A percentile compares a stretch with the other conserved stretches of the same genome.
Conservation (phyloP, 768 basidiomycete genomes). For the Auricularia sp. region DNA sequence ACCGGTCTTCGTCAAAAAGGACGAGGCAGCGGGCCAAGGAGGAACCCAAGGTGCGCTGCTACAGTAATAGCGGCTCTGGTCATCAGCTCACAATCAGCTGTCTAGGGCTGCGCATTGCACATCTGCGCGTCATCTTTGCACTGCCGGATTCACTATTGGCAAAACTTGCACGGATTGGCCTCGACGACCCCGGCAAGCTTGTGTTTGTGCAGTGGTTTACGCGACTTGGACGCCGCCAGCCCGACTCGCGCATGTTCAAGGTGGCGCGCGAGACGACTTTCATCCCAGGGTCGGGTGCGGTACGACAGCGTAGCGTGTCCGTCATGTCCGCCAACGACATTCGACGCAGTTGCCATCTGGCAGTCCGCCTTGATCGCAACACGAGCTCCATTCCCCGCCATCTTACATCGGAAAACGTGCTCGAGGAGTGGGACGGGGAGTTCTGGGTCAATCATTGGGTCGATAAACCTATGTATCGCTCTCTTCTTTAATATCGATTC, state of each 20-base stretch:
- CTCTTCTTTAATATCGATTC: neutral
- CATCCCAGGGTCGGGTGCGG: neutral
- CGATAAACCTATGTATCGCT: neutral
- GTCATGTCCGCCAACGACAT: neutral
- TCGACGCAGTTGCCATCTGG: neutral
- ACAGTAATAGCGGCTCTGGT: too few species aligned
- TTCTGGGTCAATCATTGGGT: neutral
- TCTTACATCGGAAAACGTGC: neutral
- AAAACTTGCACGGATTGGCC: neutral
- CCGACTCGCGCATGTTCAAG: neutral
- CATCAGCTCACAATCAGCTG: neutral
- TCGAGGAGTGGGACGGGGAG: neutral
- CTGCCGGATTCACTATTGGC: neutral
- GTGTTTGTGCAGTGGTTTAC: neutral
- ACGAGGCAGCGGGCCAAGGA: neutral
- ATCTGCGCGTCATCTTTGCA: neutral
- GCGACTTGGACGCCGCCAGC: neutral
- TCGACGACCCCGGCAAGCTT: neutral
- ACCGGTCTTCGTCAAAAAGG: neutral
- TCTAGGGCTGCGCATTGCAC: neutral
- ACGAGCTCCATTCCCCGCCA: neutral
- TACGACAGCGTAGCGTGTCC: neutral
- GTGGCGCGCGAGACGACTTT: neutral
- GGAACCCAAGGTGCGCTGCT: neutral
- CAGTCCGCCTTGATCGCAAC: neutral